Conservation (phyloP, 192 early-diverging fungal species). For the Umbelopsis sp. region DNA sequence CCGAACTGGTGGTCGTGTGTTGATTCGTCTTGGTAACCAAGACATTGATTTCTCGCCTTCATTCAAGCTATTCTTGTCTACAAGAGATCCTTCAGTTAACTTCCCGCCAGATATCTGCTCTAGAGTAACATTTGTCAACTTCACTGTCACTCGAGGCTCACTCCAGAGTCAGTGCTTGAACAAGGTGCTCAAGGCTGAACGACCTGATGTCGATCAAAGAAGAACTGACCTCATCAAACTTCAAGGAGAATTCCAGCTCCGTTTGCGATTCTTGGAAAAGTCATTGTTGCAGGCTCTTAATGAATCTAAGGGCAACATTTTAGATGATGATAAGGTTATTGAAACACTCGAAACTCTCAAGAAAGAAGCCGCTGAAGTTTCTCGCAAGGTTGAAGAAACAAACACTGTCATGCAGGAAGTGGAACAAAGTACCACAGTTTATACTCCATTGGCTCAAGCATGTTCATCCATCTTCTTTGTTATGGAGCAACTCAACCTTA, state of each 20-base stretch:
- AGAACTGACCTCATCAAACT: slow-evolving; percentile 91
- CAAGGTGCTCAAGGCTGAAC: slow-evolving; percentile 91
- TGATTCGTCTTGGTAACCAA: slow-evolving; percentile 93
- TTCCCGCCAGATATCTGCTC: slow-evolving; percentile 97
- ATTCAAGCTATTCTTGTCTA: slow-evolving; percentile 93
- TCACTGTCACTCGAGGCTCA: slow-evolving; percentile 94
- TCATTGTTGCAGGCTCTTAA: slow-evolving; percentile 91
- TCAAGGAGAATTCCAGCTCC: slow-evolving; percentile 96
- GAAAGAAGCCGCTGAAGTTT: slow-evolving; percentile 93
- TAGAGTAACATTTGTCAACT: slow-evolving; percentile 99
- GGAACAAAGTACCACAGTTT: slow-evolving; percentile 85
- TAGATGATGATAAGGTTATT: slow-evolving; percentile 97
- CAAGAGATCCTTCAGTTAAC: slow-evolving; percentile 89
- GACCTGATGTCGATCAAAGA: slow-evolving; percentile 94
- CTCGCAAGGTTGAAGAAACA: slow-evolving; percentile 90
- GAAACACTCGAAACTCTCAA: slow-evolving; percentile 94
- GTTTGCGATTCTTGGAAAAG: slow-evolving; percentile 91
- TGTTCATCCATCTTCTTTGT: slow-evolving; percentile 95
- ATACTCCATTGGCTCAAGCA: slow-evolving; percentile 88
- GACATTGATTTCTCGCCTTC: slow-evolving; percentile 99
- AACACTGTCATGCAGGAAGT: slow-evolving; percentile 95
- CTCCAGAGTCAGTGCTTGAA: slow-evolving; percentile 97
- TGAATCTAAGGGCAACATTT: slow-evolving; percentile 93
- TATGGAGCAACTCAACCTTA: slow-evolving; percentile 88
- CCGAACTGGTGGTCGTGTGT: slow-evolving; percentile 92